These are phyloP conservation scores for Entonaema liquescens DNA, from an alignment of 495 filamentous ascomycete genomes.

Conservation along the genomic window DNA sequence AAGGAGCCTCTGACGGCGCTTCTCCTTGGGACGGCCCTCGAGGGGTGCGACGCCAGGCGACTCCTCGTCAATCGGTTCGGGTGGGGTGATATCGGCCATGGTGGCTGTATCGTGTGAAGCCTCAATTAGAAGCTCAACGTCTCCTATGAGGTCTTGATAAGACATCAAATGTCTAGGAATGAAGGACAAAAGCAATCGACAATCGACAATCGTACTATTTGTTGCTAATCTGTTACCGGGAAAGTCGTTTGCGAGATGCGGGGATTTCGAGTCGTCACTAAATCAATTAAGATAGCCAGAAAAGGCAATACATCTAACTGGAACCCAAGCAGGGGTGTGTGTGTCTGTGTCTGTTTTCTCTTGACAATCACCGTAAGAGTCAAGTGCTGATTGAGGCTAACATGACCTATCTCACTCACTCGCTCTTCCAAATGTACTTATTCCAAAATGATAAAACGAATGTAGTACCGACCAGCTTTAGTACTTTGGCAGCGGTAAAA, in stretches of 20 bases:
- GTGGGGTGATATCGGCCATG: constrained; percentile 29
- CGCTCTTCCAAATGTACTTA: neutral
- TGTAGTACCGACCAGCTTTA: constrained; percentile 24
- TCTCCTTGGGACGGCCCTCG: constrained; percentile 69
- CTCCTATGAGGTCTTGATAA: neutral
- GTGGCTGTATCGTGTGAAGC: constrained; percentile 1
- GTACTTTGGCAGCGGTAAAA: neutral
- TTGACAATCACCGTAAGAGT: constrained; percentile 11
- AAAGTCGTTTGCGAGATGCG: constrained; percentile 27
- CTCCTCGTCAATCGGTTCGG: constrained; percentile 35
- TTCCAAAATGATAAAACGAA: constrained; percentile 30
- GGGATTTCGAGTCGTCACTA: constrained; percentile 23
- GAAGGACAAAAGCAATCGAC: constrained; percentile 20
- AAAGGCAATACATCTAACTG: constrained; percentile 4
- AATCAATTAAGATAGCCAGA: constrained; percentile 17
- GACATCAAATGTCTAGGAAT: constrained; percentile 1
- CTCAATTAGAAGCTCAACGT: constrained; percentile 3
- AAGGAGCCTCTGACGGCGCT: constrained; percentile 76
- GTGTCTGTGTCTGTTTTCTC: neutral
- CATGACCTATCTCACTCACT: constrained; percentile 17
- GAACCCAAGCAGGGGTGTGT: constrained; percentile 9
- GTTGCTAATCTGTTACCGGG: constrained; percentile 19
- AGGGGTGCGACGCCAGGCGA: constrained; percentile 35
- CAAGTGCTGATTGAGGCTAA: constrained; percentile 6
- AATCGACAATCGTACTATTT: constrained; percentile 2